Percentiles rank a stretch among this genome's conserved stretches.
Conservation (phyloP, 1,284 basidiomycete species). For the Inonotus hispidus region DNA sequence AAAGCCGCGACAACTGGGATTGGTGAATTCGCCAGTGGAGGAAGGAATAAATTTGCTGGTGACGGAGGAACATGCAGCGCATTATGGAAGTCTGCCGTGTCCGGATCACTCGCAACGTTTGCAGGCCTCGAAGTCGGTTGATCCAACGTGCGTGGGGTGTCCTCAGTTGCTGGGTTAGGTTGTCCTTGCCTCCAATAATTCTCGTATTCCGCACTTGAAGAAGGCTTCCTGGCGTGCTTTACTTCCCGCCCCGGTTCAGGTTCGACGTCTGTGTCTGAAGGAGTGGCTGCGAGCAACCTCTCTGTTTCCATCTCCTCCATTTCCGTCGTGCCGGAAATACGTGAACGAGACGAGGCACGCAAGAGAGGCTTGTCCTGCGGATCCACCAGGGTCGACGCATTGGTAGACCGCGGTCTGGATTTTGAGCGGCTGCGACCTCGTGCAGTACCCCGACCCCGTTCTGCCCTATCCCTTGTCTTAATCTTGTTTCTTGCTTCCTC, state of each 20-base stretch:
- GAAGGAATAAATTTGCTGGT: slow-evolving; percentile 12
- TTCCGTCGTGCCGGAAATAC: slow-evolving; percentile 3
- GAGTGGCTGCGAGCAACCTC: not conserved
- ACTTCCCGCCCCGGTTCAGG: not conserved
- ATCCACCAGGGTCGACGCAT: not conserved
- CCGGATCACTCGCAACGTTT: not conserved
- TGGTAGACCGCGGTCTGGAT: slow-evolving; percentile 1
- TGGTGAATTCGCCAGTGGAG: slow-evolving; percentile 13
- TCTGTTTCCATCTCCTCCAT: not conserved
- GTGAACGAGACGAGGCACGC: slow-evolving; percentile 4
- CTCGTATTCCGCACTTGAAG: not conserved
- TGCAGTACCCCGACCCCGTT: not conserved
- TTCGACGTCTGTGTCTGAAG: not conserved
- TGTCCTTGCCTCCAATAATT: not conserved
- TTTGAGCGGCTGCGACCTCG: slow-evolving; percentile 13
- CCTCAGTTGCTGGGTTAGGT: not conserved
- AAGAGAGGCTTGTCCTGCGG: slow-evolving; percentile 7
- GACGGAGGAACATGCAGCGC: not conserved
- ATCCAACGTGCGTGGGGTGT: not conserved
- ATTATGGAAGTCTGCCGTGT: not conserved
- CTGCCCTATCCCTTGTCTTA: not conserved
- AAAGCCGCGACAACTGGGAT: slow-evolving; percentile 27
- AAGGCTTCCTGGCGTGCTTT: not conserved
- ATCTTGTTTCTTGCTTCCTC: slow-evolving; percentile 12
- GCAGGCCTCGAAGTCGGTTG: not conserved